Conservation (phyloP, 306 rosid genomes). For the Boehmeria nivea region DNA sequence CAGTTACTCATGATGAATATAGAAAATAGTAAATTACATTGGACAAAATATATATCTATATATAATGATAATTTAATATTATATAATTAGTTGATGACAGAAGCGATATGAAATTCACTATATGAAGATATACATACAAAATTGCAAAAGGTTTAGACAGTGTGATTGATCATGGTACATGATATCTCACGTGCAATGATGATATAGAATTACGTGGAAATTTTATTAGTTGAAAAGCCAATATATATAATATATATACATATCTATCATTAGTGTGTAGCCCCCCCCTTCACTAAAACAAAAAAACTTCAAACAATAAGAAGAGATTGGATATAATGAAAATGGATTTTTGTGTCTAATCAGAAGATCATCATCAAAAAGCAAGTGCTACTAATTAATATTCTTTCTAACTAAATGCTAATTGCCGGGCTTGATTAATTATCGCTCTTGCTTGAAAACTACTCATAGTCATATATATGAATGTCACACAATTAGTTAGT, state of each 20-base stretch:
- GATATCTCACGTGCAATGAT: slow-evolving; percentile 9
- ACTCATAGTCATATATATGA: not conserved
- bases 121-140: not conserved
- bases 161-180: slow-evolving; percentile 7
- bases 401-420: not conserved
- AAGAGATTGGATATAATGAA: not conserved
- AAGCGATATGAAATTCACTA: too few relatives aligned
- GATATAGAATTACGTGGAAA: slow-evolving; percentile 2
- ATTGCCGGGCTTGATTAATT: not conserved
- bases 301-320: not conserved
- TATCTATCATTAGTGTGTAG: not conserved
- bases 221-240: too few relatives aligned
- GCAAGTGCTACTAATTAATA: not conserved
- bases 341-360: not conserved
- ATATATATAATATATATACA: too few relatives aligned
- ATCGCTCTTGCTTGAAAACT: not conserved
- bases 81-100: too few relatives aligned
- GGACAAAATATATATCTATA: too few relatives aligned
- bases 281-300: not conserved
- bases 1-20: too few relatives aligned
- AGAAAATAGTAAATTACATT: too few relatives aligned
- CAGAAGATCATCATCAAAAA: not conserved
- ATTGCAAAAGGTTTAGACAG: not conserved
- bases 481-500: not conserved
- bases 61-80: too few relatives aligned